Evolutionary conservation across 2,329 filamentous ascomycete species (phyloP).

Genomic region (Boeremia lycopersici): DNA sequence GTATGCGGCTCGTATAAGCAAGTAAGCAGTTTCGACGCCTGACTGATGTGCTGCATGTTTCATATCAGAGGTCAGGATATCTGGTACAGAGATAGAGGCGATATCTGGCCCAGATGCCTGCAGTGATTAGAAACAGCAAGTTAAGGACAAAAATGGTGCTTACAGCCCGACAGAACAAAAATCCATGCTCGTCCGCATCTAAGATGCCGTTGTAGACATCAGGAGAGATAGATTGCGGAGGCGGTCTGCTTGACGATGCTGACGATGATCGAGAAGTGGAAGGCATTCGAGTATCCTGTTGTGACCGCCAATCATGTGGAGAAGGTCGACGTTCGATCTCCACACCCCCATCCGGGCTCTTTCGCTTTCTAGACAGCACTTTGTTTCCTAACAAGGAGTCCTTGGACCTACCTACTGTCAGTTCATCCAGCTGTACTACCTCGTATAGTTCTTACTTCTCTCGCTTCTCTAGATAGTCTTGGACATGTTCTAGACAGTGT

Average conservation of each 20-base stretch:
- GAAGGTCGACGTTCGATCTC: conserved; percentile 28
- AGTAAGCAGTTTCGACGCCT: conserved; percentile 40
- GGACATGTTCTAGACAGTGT: conserved; percentile 48
- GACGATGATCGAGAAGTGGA: conserved; percentile 33
- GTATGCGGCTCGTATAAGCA: conserved; percentile 49
- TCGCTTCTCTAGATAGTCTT: conserved; percentile 49
- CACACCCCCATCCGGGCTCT: conserved; percentile 25
- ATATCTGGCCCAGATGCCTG: conserved; percentile 2
- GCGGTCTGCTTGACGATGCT: conserved; percentile 19
- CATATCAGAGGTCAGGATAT: conserved; percentile 48
- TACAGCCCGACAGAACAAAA: conserved; percentile 44
- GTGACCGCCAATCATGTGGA: conserved; percentile 25
- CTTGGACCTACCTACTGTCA: conserved; percentile 19
- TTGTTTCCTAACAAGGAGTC: not conserved
- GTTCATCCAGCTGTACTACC: not conserved
- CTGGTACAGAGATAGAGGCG: conserved; percentile 24
- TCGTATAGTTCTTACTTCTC: conserved; percentile 23
- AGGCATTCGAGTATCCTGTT: conserved; percentile 21
- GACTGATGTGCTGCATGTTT: conserved; percentile 31
- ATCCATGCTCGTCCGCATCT: conserved; percentile 44
- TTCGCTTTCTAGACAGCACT: conserved; percentile 29
- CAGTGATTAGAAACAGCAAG: not conserved
- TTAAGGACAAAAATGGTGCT: conserved; percentile 4
- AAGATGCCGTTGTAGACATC: conserved; percentile 52
- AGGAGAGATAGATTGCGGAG: conserved; percentile 7